Evolutionary conservation across 75 land plant genomes (phyloP), one percentile per base, ranked within the genome.

Genomic region (Cupressus sempervirens): DNA sequence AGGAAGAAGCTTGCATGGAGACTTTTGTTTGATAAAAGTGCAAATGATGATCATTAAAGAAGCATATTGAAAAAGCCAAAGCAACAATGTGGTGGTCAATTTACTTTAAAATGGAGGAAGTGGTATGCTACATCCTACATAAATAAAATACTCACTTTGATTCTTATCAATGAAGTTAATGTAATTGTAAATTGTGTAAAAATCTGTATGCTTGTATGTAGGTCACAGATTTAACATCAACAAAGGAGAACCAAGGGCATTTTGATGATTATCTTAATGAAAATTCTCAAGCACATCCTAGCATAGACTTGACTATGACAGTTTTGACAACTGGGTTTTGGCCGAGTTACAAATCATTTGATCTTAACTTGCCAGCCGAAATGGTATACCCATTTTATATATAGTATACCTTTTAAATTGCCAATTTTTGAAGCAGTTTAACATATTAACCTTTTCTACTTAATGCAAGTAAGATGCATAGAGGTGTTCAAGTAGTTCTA

Each of bases 61-160:
- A 96, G 99, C 87, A 94, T 96, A 80, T 85, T 97, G 86, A 93
- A 98, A 82, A 97, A 97, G 83, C 68, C 96, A 85, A 97, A 97
- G 88, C 98, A 96, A 85, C 96, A 96, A 83, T 97, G 96, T 91
- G 99, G 99, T 77, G 95, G 98, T 68, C 99, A 97, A 87, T 96
- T 97, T 84, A 97, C 99, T 15, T 95, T 38, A 97, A 97, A 88
- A 97, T 97, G 99, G 99, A 97, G 92, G 96, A 98, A 50, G 96
- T 97, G 99, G 96, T 97, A 36, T 76, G 92, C 84, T n/a, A 23
- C 29, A 15, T 14, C 12, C n/a, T n/a, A n/a, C n/a, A n/a, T n/a
- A n/a, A n/a, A n/a, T n/a, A n/a, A 56, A 53, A 41, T 0, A 26
- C 41, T 45, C 41, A n/a, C 53, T 52, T 1, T 62, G 30, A 67